phyloP scores from a whole-genome alignment of 2,329 filamentous ascomycete species.

The Dissoconium aciculare region DNA sequence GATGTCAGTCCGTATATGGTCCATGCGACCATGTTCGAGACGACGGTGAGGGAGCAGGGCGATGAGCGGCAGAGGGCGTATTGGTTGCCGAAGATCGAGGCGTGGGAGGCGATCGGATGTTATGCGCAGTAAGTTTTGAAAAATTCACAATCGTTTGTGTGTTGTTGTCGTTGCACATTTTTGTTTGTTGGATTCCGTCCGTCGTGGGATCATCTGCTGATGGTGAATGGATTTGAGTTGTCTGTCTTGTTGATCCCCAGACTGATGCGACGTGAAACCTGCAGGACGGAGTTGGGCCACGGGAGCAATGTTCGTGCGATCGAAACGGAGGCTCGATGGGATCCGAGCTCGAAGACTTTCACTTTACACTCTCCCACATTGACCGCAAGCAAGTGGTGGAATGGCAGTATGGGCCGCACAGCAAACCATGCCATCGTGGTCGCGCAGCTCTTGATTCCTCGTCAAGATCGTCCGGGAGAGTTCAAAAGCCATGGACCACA shows the following conservation, averaged over 20 bases:
- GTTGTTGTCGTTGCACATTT: too few relatives aligned
- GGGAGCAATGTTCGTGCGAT: conserved; percentile 39
- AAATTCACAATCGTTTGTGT: too few relatives aligned
- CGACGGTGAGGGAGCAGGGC: conserved; percentile 37
- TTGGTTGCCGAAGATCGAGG: conserved; percentile 37
- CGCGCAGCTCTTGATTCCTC: conserved; percentile 35
- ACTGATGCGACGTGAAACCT: not conserved
- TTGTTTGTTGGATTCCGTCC: too few relatives aligned
- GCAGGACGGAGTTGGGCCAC: conserved; percentile 35
- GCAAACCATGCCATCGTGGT: conserved; percentile 42
- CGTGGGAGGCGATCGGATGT: conserved; percentile 37
- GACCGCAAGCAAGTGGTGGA: conserved; percentile 42
- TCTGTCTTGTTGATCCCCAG: not conserved
- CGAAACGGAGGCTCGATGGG: conserved; percentile 35
- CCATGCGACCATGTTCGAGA: conserved; percentile 38
- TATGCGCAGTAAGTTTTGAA: conserved; percentile 29
- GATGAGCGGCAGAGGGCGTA: conserved; percentile 33
- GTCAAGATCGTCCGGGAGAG: conserved; percentile 16
- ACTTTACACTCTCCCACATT: conserved; percentile 37
- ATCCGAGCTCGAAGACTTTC: conserved; percentile 32
- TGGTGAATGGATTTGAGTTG: too few relatives aligned
- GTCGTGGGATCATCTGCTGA: too few relatives aligned
- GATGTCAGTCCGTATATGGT: conserved; percentile 40
- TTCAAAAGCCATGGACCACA: conserved; percentile 36
- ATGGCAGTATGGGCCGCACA: conserved; percentile 38